phyloP scores from a whole-genome alignment of 1,284 basidiomycete species.

The Ganoderma lingzhi region DNA sequence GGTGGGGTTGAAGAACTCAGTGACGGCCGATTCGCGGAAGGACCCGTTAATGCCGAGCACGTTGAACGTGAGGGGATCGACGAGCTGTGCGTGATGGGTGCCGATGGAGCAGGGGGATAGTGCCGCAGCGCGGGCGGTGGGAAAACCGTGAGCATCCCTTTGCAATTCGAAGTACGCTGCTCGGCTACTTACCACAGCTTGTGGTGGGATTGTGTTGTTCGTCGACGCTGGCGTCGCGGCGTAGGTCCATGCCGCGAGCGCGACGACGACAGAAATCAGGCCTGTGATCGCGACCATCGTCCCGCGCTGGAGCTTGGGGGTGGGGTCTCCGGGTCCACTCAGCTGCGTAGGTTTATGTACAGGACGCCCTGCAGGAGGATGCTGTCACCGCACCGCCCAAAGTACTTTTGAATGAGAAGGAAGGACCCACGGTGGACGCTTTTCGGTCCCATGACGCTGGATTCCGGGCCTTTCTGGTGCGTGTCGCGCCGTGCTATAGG shows the following conservation, averaged over 20 bases:
- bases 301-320: constrained; percentile 1
- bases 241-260: constrained; percentile 25
- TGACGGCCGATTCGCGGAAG: constrained; percentile 41
- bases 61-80: constrained; percentile 41
- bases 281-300: constrained; percentile 25
- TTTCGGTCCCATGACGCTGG: constrained; percentile 25
- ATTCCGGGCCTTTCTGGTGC: not conserved
- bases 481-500: not conserved
- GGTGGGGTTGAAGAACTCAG: constrained; percentile 49
- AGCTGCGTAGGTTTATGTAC: constrained; percentile 22
- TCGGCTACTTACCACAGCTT: constrained; percentile 34
- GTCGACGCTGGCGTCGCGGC: constrained; percentile 14
- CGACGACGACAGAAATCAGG: constrained; percentile 13
- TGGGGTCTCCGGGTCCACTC: not conserved
- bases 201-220: constrained; percentile 31
- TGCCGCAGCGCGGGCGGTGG: not conserved
- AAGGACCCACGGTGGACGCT: constrained; percentile 23
- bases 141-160: constrained; percentile 8
- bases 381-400: constrained; percentile 20
- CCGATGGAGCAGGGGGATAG: not conserved
- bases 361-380: constrained; percentile 2
- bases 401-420: constrained; percentile 4
- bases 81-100: constrained; percentile 33
- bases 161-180: not conserved
- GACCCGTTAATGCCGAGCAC: constrained; percentile 42